Evolutionary conservation across 768 basidiomycete species (phyloP), one percentile per base, ranked within the genome.

Genomic region (Agrocybe chaxingu): DNA sequence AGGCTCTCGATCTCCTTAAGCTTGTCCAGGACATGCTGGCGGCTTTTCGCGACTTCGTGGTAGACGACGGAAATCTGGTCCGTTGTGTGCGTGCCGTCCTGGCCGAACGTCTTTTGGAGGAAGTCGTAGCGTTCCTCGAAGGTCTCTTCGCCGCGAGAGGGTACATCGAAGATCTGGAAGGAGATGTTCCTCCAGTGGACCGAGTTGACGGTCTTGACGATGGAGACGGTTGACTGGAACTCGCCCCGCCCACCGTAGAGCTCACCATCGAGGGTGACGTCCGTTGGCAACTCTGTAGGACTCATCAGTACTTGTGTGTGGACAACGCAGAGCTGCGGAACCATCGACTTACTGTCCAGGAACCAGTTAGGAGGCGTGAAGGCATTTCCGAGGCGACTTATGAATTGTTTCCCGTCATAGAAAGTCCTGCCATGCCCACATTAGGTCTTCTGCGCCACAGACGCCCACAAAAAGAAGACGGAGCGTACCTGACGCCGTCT

Each of bases 81-180:
- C 7, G 63, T 67, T 9, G 64, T 66, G 54, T 77, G 70, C 0
- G 70, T 66, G 2, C 78, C 80, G 12, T 66, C 69, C 4, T 70
- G 66, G 18, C 78, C 81, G 53, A 81, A 81, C 0, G 70, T 66
- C 42, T 67, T 66, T 52, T 76, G 62, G 12, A 83, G 65, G 42
- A 65, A 67, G 0, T 67, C 66, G 24, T 79, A 60, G 5, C 81
- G 76, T 6, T 77, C 72, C 62, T 84, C 81, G 52, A 84, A 84
- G 0, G 73, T 68, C 16, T 72, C 63, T 0, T 67, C 52, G 12
- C 68, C 73, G 13, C 67, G 69, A 2, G 79, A 81, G 8, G 81
- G 81, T 29, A 80, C 69, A 56, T 84, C 81, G 52, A 84, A 84
- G 42, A 82, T 70, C 78, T 81, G 76, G 61, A 80, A 82, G 8